These are phyloP conservation scores for Colletotrichum endophyticum DNA, from an alignment of 2,329 filamentous ascomycete species.

Conservation along the genomic window DNA sequence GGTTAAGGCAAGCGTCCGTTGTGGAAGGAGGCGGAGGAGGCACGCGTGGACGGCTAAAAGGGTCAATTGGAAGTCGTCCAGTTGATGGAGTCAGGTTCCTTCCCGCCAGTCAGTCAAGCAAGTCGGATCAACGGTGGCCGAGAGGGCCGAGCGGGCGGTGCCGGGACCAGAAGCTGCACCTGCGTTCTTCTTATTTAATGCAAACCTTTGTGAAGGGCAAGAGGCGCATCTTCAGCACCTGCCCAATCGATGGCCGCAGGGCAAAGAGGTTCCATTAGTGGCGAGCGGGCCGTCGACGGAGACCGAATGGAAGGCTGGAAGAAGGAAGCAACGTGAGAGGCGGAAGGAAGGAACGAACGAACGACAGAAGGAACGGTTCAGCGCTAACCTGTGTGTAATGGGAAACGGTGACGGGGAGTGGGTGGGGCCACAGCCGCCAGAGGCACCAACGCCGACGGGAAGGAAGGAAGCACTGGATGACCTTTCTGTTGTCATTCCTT, in stretches of 20 bases:
- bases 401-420: neutral
- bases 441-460: neutral
- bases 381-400: neutral
- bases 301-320: neutral
- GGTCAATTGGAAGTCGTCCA: neutral
- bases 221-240: neutral
- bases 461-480: neutral
- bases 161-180: neutral
- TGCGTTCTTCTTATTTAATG: neutral
- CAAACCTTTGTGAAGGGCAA: neutral
- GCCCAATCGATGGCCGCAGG: neutral
- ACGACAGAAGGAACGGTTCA: neutral
- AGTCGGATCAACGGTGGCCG: constrained; percentile 7
- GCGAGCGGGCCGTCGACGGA: neutral
- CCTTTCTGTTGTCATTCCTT: neutral
- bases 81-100: neutral
- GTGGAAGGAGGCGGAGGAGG: neutral
- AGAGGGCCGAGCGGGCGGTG: constrained; percentile 2
- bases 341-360: neutral
- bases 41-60: neutral
- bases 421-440: neutral
- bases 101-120: neutral
- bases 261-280: neutral
- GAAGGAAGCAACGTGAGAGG: neutral
- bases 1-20: neutral